Percentiles rank a stretch among this genome's conserved stretches.
Evolutionary conservation across 192 early-diverging fungal genomes (phyloP).

Genomic region (Umbelopsis isabellina): DNA sequence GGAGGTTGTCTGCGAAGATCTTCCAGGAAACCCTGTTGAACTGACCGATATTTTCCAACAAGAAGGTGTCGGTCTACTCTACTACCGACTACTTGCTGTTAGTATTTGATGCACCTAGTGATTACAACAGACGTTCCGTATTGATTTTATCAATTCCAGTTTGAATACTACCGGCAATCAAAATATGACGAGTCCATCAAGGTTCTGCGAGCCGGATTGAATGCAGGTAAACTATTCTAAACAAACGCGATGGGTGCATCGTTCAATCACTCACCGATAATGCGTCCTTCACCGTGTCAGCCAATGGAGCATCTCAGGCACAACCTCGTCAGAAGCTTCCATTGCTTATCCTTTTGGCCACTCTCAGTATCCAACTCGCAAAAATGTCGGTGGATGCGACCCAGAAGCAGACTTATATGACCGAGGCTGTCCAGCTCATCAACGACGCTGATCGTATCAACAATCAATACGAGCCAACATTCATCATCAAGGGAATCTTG

Average conservation of each 20-base stretch:
- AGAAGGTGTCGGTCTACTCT: constrained; percentile 36
- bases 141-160: constrained; percentile 32
- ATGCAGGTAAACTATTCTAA: constrained; percentile 34
- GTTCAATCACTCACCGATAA: too few species aligned
- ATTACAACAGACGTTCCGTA: neutral
- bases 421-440: constrained; percentile 73
- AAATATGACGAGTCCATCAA: constrained; percentile 61
- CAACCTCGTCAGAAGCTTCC: constrained; percentile 63
- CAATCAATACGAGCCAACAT: constrained; percentile 65
- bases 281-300: neutral
- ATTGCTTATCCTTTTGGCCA: constrained; percentile 74
- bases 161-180: constrained; percentile 76
- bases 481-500: constrained; percentile 74
- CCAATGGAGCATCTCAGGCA: constrained; percentile 29
- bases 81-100: constrained; percentile 43
- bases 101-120: constrained; percentile 4
- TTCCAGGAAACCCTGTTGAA: constrained; percentile 39
- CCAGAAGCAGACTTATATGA: constrained; percentile 58
- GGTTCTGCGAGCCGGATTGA: constrained; percentile 59
- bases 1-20: constrained; percentile 43
- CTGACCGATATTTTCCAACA: constrained; percentile 41
- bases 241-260: too few species aligned
- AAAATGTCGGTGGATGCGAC: constrained; percentile 38
- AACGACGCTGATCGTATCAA: constrained; percentile 80
- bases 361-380: constrained; percentile 75